Evolutionary conservation across 345 rosid species (phyloP), one percentile per base, ranked within the genome.

Genomic region (Syzygium aromaticum): DNA sequence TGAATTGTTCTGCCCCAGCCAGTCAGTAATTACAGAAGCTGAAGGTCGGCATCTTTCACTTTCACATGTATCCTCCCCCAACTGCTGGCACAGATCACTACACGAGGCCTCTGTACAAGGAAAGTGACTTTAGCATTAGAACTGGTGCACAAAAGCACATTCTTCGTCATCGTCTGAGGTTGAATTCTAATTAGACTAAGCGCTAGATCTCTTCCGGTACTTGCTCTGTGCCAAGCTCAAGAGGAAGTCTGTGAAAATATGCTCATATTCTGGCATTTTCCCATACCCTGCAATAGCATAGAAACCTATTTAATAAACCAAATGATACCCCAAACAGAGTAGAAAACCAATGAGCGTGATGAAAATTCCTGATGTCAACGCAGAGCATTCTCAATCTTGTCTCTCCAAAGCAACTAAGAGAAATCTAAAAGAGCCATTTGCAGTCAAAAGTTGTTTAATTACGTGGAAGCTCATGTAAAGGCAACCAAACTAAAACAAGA

Each of bases 221-320:
- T 88, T 91, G 86, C 93, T 93, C 86, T 91, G 94, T 33, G 89
- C 93, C 86, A 95, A 91, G 93, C 93, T 93, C 93, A 94, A 86
- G 53, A 96, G 90, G 90, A 95, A 95, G 89, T 96, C 98, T 11
- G 96, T 94, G 86, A 96, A 94, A 87, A 95, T 92, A 63, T 95
- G 93, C 87, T 96, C 98, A 83, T 95, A 94, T 85, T 88, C 98
- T 13, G 97, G 98, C 98, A 96, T 94, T 89, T 95, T 96, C 52
- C 96, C 97, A 53, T 95, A 96, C 11, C 98, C 98, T 96, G 94
- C 90, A 83, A 84, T 13, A 33, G 80, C 80, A 33, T 33, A 19
- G 49, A 25, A 73, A 33, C 46, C 80, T 73, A 73, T 33, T 73
- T 73, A 73, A 73, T 73, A 33, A 19, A 12, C 25, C 22, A 73